Evolutionary conservation across 2,329 filamentous ascomycete species (phyloP).

Genomic region (Fonsecaea monophora): DNA sequence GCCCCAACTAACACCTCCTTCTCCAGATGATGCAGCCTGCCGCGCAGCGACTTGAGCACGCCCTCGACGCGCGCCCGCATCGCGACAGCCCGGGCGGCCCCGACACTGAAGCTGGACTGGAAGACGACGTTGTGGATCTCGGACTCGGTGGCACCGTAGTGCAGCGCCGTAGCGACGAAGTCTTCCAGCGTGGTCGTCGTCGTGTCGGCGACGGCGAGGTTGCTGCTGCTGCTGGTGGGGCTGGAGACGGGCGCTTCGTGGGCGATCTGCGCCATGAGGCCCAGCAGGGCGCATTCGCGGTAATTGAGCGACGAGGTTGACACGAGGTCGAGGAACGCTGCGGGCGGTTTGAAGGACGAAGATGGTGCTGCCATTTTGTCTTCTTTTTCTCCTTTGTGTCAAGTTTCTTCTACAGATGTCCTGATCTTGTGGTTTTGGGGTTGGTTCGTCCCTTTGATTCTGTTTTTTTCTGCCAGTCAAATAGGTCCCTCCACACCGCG

Average conservation of each 20-base stretch:
- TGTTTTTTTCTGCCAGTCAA: neutral
- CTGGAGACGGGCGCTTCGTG: constrained; percentile 1
- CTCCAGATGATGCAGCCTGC: constrained; percentile 13
- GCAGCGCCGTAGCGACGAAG: constrained; percentile 11
- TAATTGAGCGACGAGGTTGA: constrained; percentile 21
- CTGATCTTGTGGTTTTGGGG: too few relatives aligned
- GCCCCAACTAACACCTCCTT: constrained; percentile 4
- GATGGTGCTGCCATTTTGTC: neutral
- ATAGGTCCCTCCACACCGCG: too few relatives aligned
- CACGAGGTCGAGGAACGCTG: constrained; percentile 10
- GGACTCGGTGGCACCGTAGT: constrained; percentile 18
- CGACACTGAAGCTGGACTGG: constrained; percentile 10
- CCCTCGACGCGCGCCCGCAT: constrained; percentile 6
- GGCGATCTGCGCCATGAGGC: constrained; percentile 17
- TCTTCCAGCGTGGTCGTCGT: constrained; percentile 4
- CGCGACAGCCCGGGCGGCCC: constrained; percentile 6
- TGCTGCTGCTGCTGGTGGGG: neutral
- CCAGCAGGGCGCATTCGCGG: constrained; percentile 17
- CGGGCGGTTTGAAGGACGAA: constrained; percentile 1
- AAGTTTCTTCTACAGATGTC: too few relatives aligned
- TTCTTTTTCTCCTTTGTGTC: neutral
- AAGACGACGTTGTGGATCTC: constrained; percentile 22
- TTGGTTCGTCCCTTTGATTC: neutral
- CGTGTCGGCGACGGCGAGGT: neutral
- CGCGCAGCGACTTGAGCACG: constrained; percentile 6